phyloP scores from a whole-genome alignment of 306 rosid genomes.

The Potentilla sterilis region DNA sequence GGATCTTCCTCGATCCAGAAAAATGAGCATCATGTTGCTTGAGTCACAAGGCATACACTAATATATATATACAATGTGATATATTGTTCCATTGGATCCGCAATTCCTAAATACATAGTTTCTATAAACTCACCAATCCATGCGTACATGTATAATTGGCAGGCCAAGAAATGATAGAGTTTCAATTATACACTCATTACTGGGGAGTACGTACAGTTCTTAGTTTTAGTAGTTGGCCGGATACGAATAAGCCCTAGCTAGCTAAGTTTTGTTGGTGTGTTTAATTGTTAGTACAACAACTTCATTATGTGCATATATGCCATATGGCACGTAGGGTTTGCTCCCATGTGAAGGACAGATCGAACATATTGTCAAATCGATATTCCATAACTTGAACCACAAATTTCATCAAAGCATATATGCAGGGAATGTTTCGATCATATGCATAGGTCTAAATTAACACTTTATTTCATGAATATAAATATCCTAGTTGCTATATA shows the following conservation, averaged over 20 bases:
- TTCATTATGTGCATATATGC: conserved; percentile 5
- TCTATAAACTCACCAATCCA: neutral
- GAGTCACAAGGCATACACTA: conserved; percentile 14
- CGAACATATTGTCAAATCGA: conserved; percentile 8
- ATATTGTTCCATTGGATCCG: too few species aligned
- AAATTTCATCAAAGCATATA: neutral
- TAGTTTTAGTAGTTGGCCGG: neutral
- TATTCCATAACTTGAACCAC: conserved; percentile 14
- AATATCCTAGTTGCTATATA: neutral
- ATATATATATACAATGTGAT: too few species aligned
- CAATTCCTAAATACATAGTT: neutral
- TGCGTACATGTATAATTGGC: neutral
- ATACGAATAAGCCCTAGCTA: conserved; percentile 17
- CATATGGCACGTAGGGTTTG: conserved; percentile 26
- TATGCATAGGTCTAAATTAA: neutral
- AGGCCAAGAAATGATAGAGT: neutral
- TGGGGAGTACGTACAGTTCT: neutral
- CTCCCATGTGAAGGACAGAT: conserved; percentile 19
- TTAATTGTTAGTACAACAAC: conserved; percentile 18
- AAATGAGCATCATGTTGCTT: conserved; percentile 32
- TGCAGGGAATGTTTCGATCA: conserved; percentile 13
- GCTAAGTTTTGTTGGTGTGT: neutral
- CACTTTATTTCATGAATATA: neutral
- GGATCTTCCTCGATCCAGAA: conserved; percentile 17
- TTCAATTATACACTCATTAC: neutral